Evolutionary conservation across 768 basidiomycete species (phyloP).

Genomic region (Tulasnella sp.): DNA sequence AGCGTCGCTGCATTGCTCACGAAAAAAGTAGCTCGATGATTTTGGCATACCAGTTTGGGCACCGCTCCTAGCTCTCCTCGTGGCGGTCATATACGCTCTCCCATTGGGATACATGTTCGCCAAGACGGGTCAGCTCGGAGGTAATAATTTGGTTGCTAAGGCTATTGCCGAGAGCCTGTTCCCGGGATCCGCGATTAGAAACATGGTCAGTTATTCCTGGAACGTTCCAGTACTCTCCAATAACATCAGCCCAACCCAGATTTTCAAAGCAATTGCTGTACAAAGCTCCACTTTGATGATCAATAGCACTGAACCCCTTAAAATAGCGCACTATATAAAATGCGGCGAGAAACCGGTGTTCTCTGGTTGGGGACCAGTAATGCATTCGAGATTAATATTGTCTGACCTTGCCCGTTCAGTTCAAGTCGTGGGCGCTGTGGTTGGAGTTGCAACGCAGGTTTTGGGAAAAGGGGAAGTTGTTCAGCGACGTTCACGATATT

Average conservation of each 20-base stretch:
- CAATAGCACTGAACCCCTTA: slow-evolving; percentile 48
- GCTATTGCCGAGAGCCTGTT: slow-evolving; percentile 45
- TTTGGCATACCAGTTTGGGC: slow-evolving; percentile 56
- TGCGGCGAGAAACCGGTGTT: slow-evolving; percentile 35
- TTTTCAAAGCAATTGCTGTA: slow-evolving; percentile 37
- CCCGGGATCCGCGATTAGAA: slow-evolving; percentile 44
- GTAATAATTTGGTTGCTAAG: slow-evolving; percentile 46
- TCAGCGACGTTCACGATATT: slow-evolving; percentile 41
- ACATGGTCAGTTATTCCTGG: slow-evolving; percentile 38
- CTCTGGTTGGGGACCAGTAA: background rate
- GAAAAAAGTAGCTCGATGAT: background rate
- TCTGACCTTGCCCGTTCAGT: slow-evolving; percentile 32
- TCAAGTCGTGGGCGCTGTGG: slow-evolving; percentile 39
- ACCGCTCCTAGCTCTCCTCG: slow-evolving; percentile 42
- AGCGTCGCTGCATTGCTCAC: background rate
- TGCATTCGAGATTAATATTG: background rate
- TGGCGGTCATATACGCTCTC: slow-evolving; percentile 44
- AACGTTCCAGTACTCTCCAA: background rate
- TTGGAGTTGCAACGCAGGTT: slow-evolving; percentile 41
- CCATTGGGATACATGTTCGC: slow-evolving; percentile 48
- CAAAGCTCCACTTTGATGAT: slow-evolving; percentile 39
- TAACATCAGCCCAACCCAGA: background rate
- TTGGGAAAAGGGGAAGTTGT: slow-evolving; percentile 43
- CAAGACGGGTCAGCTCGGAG: slow-evolving; percentile 41
- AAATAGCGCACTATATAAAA: slow-evolving; percentile 46